Evolutionary conservation across 2,329 filamentous ascomycete species (phyloP), one percentile per base, ranked within the genome.

Genomic region (Nannizziopsis barbatae): DNA sequence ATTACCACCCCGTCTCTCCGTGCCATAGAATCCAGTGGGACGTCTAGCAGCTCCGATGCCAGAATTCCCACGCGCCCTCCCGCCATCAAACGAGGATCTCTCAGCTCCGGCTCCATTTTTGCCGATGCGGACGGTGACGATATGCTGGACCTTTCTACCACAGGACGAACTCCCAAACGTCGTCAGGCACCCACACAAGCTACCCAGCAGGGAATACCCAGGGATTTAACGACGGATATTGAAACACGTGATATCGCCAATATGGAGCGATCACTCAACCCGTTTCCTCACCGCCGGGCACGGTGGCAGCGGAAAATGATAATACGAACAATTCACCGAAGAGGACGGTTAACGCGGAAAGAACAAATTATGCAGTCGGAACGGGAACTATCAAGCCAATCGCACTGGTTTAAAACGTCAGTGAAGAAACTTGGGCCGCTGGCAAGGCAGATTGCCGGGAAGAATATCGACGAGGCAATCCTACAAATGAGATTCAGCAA

Each of bases 401-500:
- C 81, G 53, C 76, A 82, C 41, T 77, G 78, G 56, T 76, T 95
- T 62, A 82, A 88, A 59, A 95, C 92, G 2, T 87, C 81, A 42
- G 73, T 86, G 55, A 98, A 98, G 79, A 98, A 98, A 72, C 75
- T 98, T 48, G 81, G 83, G 45, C 83, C 85, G 58, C 71, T 98
- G 43, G 82, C 90, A 18, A 80, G 84, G 48, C 92, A 96, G 70
- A 92, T 98, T 61, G 76, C 81, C 1, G 92, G 92, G 56, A 96
- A 95, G 76, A 82, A 83, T n/a, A 74, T 98, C 52, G 87, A 93
- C 50, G 89, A 98, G 32, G 92, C 92, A 11, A 86, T 96, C 56
- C 70, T 85, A 47, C 92, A 98, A 74, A 95, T 98, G 86, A 79
- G 83, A 49, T 96, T 90, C 71, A 90, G 83, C 65, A 86, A 87